Evolutionary conservation across 129 eudicot genomes (phyloP), one percentile per base, ranked within the genome.

Genomic region (Lactuca sativa): DNA sequence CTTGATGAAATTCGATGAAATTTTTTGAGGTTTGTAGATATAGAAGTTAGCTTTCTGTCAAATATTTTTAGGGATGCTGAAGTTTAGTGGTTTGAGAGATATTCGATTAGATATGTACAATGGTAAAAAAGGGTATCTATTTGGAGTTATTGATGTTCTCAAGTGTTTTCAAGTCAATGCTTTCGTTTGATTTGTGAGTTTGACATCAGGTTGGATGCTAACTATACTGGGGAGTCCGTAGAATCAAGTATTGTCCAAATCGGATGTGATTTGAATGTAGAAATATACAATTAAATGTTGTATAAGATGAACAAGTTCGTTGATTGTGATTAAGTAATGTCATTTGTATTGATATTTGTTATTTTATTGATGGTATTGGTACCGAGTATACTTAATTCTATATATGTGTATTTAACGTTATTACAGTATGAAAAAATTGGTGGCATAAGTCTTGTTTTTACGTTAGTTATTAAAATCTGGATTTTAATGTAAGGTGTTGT

Each of bases 41-140:
- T 73, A 80, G 85, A 61, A 83, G 76, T 90, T 69, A 86, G 89
- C 75, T 90, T 90, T 82, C 81, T 0, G 21, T 41, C 4, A 74
- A 84, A 18, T 75, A 15, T 54, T 80, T 59, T 56, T 6, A 7
- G n/a, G 67, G 2, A 15, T 0, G 0, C 0, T 70, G 74, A 63
- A 4, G 83, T 10, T 74, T 10, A 34, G 36, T 0, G 47, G 5
- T 11, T 59, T n/a, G 56, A 49, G 81, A 86, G 95, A 90, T 77
- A 83, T 75, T 69, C 14, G 32, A 52, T 38, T 76, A 13, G 66
- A 81, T 84, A 82, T 44, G 72, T 33, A 18, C 79, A 54, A 47
- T 84, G 97, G 97, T 90, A 88, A 47, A 52, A 71, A 59, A 66
- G 4, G 60, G 38, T 51, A 62, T 80, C 41, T 66, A 1, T 30